Percentiles rank a stretch among this genome's conserved stretches.
Conservation (phyloP, 345 rosid genomes). For the Microthlaspi erraticum region DNA sequence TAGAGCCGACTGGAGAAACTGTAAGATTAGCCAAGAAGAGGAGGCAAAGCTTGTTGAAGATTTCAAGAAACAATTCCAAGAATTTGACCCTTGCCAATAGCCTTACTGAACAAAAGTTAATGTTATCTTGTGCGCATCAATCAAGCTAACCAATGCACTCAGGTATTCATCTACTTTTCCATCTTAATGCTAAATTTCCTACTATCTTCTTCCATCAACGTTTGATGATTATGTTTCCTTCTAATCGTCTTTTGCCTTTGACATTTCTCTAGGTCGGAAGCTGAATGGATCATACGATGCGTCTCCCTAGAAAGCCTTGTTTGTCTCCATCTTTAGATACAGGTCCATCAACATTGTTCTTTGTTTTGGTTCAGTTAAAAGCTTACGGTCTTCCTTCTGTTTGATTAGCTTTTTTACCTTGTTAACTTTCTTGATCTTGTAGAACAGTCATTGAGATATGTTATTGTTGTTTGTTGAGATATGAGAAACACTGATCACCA, state of each 20-base stretch:
- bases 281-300: constrained; percentile 21
- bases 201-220: background rate
- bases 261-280: constrained; percentile 21
- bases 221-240: background rate
- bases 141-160: constrained; percentile 12
- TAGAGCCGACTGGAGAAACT: constrained; percentile 87
- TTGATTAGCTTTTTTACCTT: background rate
- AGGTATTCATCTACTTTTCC: constrained; percentile 23
- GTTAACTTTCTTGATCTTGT: background rate
- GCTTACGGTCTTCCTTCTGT: constrained; percentile 17
- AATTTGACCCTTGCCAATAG: constrained; percentile 66
- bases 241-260: constrained; percentile 15
- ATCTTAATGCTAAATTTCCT: background rate
- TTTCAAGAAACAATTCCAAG: constrained; percentile 71
- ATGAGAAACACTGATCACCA: constrained; percentile 15
- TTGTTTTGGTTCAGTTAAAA: constrained; percentile 5
- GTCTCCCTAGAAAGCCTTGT: background rate
- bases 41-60: constrained; percentile 64
- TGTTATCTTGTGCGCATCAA: constrained; percentile 19
- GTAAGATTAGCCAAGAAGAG: constrained; percentile 71
- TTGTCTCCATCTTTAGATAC: constrained; percentile 7
- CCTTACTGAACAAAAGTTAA: constrained; percentile 20
- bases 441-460: background rate
- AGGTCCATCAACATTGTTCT: constrained; percentile 10
- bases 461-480: background rate